Percentiles rank a stretch among this genome's conserved stretches.
These are phyloP conservation scores for Schwanniomyces sp. DNA, from an alignment of 805 yeast genomes.

Conservation along the genomic window DNA sequence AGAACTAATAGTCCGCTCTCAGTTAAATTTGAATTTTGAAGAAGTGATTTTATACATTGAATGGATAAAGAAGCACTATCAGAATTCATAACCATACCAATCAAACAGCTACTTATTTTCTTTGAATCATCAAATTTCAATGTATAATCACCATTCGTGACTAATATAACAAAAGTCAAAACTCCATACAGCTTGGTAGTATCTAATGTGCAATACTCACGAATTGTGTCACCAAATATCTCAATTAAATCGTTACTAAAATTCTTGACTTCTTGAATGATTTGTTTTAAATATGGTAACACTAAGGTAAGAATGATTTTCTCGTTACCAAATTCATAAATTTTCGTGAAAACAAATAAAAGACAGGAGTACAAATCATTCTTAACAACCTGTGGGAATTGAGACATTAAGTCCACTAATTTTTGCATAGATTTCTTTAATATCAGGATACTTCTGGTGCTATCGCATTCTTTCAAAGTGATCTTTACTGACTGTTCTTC, in stretches of 20 bases:
- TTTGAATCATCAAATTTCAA: conserved; percentile 23
- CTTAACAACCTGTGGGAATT: conserved; percentile 67
- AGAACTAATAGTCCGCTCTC: conserved; percentile 37
- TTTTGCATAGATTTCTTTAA: conserved; percentile 51
- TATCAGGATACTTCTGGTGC: conserved; percentile 38
- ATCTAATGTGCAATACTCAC: conserved; percentile 16
- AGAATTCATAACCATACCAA: conserved; percentile 18
- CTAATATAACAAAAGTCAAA: conserved; percentile 32
- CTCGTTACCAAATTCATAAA: conserved; percentile 46
- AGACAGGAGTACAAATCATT: conserved; percentile 72
- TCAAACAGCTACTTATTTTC: conserved; percentile 20
- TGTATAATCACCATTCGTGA: conserved; percentile 33
- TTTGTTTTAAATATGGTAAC: conserved; percentile 41
- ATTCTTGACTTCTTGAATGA: conserved; percentile 23
- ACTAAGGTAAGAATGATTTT: conserved; percentile 45
- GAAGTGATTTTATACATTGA: conserved; percentile 63
- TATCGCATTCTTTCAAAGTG: conserved; percentile 26
- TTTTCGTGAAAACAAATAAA: conserved; percentile 58
- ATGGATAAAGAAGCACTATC: conserved; percentile 29
- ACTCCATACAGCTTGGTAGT: conserved; percentile 22
- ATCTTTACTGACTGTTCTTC: conserved; percentile 23
- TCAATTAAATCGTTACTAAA: conserved; percentile 18
- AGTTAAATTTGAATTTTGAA: conserved; percentile 31
- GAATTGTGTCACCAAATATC: conserved; percentile 26
- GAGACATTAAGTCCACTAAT: conserved; percentile 60